Evolutionary conservation across 2,329 filamentous ascomycete species (phyloP).

Genomic region (Periconia sp.): DNA sequence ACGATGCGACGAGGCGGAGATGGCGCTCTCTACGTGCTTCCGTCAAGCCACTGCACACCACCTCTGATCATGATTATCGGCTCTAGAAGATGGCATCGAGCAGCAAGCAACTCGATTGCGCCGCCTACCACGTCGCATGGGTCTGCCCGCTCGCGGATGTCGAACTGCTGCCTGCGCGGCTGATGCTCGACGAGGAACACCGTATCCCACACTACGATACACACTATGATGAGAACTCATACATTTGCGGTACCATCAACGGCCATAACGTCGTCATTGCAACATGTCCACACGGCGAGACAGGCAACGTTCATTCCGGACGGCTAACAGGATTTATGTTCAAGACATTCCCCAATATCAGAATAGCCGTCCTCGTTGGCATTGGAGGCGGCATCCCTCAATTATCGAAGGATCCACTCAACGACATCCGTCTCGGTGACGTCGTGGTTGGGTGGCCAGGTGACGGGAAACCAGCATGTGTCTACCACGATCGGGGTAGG

Average conservation of each 20-base stretch:
- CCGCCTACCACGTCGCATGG: conserved; percentile 9
- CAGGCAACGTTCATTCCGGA: conserved; percentile 1
- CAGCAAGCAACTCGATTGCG: conserved; percentile 1
- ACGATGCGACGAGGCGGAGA: no score
- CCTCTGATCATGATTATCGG: no score
- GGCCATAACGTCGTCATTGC: conserved; percentile 1
- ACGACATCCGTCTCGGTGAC: conserved; percentile 8
- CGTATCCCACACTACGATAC: conserved; percentile 1
- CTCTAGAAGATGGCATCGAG: conserved; percentile 1
- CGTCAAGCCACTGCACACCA: no score
- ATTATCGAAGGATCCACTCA: not conserved
- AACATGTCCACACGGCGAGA: not conserved
- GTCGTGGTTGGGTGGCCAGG: conserved; percentile 9
- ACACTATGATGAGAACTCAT: conserved; percentile 3
- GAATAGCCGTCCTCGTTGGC: conserved; percentile 2
- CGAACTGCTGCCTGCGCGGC: conserved; percentile 6
- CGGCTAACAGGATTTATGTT: conserved; percentile 1
- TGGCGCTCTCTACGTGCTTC: no score
- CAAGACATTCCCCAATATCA: conserved; percentile 8
- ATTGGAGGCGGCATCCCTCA: conserved; percentile 5
- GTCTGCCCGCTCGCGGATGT: conserved; percentile 5
- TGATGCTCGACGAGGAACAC: conserved; percentile 4
- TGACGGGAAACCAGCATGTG: conserved; percentile 7
- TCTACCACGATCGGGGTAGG: conserved; percentile 6
- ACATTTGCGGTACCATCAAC: conserved; percentile 1